A percentile compares a stretch with the other conserved stretches of the same genome.
phyloP scores from a whole-genome alignment of 73 alveolate species.

The Symbiodinium natans region DNA sequence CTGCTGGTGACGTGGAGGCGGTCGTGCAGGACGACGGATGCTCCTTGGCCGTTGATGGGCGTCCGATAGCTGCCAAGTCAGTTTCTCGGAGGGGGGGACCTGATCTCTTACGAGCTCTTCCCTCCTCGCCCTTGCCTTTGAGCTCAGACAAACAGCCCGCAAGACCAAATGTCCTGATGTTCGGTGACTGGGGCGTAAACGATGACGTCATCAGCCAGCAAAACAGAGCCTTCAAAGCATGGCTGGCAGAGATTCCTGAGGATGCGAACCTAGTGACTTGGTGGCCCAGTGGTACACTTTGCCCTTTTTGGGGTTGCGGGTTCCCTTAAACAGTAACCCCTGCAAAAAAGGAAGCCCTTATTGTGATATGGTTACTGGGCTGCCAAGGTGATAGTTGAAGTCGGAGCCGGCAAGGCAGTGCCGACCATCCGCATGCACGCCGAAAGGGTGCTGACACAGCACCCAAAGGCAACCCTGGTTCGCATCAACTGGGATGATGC shows the following conservation, averaged over 20 bases:
- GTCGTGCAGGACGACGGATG: not conserved
- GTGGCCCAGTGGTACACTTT: not conserved
- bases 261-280: not conserved
- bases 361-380: no score
- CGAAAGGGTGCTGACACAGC: not conserved
- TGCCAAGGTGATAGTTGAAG: conserved; percentile 59
- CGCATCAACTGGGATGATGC: not conserved
- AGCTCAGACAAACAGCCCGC: not conserved
- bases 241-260: conserved; percentile 24
- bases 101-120: not conserved
- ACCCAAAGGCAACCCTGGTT: not conserved
- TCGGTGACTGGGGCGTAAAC: conserved; percentile 17
- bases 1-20: not conserved
- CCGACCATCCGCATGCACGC: conserved; percentile 49
- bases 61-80: not conserved
- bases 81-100: not conserved
- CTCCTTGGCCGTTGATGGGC: not conserved
- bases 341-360: not conserved
- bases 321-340: not conserved
- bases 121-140: not conserved
- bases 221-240: not conserved
- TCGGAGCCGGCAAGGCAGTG: conserved; percentile 73
- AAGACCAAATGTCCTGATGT: not conserved
- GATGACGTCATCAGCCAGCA: not conserved
- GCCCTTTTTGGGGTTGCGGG: not conserved